These are phyloP conservation scores for Trichoderma lentiforme DNA, from an alignment of 2,329 filamentous ascomycete species.

Conservation along the genomic window DNA sequence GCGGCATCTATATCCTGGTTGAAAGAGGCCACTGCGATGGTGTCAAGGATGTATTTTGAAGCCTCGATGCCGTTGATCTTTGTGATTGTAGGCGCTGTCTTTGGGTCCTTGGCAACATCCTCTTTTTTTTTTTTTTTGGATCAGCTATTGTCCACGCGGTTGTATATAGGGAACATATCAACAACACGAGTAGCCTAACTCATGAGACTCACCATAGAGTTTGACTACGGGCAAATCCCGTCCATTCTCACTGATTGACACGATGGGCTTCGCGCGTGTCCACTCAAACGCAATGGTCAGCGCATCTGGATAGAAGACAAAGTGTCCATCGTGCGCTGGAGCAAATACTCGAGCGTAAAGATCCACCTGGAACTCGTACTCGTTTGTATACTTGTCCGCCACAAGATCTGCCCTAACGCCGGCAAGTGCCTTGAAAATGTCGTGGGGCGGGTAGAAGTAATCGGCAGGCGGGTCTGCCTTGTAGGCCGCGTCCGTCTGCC, in stretches of 20 bases:
- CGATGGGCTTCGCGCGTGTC: constrained; percentile 34
- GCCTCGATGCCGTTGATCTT: constrained; percentile 29
- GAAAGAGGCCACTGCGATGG: constrained; percentile 21
- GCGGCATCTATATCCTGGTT: constrained; percentile 29
- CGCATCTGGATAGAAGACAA: constrained; percentile 32
- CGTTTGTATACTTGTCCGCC: constrained; percentile 44
- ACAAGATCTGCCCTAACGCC: constrained; percentile 42
- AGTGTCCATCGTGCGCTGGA: constrained; percentile 62
- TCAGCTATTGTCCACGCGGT: background rate
- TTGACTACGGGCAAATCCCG: constrained; percentile 23
- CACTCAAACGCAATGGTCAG: constrained; percentile 19
- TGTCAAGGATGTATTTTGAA: constrained; percentile 24
- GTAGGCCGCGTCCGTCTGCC: constrained; percentile 47
- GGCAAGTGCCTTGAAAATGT: constrained; percentile 46
- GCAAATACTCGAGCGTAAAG: constrained; percentile 50
- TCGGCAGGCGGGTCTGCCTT: constrained; percentile 49
- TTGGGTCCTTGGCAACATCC: constrained; percentile 23
- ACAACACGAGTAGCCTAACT: background rate
- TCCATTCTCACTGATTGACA: constrained; percentile 37
- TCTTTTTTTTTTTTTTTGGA: constrained; percentile 18
- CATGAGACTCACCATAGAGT: constrained; percentile 21
- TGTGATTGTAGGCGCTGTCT: constrained; percentile 25
- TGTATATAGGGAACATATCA: background rate
- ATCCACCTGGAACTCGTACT: constrained; percentile 54
- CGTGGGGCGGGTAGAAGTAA: constrained; percentile 48